phyloP scores from a whole-genome alignment of 345 rosid genomes.

The Microcos paniculata region DNA sequence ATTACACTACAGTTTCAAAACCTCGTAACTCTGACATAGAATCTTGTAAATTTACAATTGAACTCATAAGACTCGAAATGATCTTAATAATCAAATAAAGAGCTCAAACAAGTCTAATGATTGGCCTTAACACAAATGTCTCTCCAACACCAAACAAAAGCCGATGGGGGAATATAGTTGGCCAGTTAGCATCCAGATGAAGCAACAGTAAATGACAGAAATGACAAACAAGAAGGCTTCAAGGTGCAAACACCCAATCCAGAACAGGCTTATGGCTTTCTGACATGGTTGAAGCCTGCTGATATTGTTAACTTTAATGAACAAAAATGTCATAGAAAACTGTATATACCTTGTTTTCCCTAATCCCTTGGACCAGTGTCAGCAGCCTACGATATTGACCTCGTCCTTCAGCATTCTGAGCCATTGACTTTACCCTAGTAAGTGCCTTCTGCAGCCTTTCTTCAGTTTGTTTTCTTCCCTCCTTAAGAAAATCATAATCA shows the following conservation, averaged over 20 bases:
- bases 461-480: slow-evolving; percentile 92
- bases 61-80: not conserved
- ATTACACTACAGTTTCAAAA: not conserved
- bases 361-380: slow-evolving; percentile 56
- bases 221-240: not conserved
- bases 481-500: slow-evolving; percentile 83
- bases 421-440: slow-evolving; percentile 91
- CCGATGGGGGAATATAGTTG: not conserved
- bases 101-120: not conserved
- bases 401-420: slow-evolving; percentile 79
- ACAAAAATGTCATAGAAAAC: not conserved
- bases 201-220: not conserved
- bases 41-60: not conserved
- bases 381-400: slow-evolving; percentile 88
- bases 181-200: not conserved
- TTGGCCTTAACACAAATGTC: not conserved
- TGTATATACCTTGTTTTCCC: slow-evolving; percentile 60
- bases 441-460: slow-evolving; percentile 83
- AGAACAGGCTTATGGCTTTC: not conserved
- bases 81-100: not conserved
- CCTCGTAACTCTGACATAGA: not conserved
- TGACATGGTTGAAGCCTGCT: not conserved
- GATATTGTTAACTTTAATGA: not conserved
- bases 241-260: not conserved
- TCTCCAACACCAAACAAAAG: not conserved